phyloP scores from a whole-genome alignment of 441 rosid genomes.

The Euphorbia celastroides region DNA sequence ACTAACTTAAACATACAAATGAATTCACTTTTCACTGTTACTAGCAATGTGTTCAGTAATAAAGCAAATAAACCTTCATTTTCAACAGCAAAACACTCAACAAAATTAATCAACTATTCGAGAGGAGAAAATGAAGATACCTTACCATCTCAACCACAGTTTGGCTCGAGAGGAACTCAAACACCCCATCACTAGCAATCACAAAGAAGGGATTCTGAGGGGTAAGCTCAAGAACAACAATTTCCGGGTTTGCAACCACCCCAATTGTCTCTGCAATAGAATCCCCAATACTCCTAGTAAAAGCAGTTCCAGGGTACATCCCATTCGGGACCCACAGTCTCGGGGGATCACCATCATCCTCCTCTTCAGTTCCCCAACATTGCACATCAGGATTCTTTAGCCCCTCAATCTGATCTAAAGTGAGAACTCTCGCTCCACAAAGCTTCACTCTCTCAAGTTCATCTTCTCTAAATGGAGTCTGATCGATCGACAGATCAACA shows the following conservation, averaged over 20 bases:
- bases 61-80: not conserved
- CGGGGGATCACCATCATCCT: slow-evolving; percentile 98
- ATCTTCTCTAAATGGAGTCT: slow-evolving; percentile 85
- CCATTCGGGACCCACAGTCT: slow-evolving; percentile 94
- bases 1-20: not conserved
- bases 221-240: slow-evolving; percentile 81
- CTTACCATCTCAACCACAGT: slow-evolving; percentile 98
- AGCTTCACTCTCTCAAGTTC: slow-evolving; percentile 87
- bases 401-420: slow-evolving; percentile 98
- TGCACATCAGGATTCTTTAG: slow-evolving; percentile 88
- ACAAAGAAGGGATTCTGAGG: slow-evolving; percentile 85
- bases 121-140: slow-evolving; percentile 22
- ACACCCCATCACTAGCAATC: slow-evolving; percentile 99
- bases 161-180: slow-evolving; percentile 96
- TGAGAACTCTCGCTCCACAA: slow-evolving; percentile 93
- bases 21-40: not conserved
- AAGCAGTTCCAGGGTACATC: slow-evolving; percentile 99
- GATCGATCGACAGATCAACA: slow-evolving; percentile 86
- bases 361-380: slow-evolving; percentile 98
- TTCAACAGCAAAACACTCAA: not conserved
- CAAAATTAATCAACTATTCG: not conserved
- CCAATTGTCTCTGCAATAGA: slow-evolving; percentile 95
- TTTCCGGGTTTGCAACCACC: slow-evolving; percentile 96
- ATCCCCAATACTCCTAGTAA: slow-evolving; percentile 96
- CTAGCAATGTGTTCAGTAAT: not conserved